Base-by-base conservation (phyloP, 1,139 yeast genomes). In the Suhomyces bokatorum region DNA sequence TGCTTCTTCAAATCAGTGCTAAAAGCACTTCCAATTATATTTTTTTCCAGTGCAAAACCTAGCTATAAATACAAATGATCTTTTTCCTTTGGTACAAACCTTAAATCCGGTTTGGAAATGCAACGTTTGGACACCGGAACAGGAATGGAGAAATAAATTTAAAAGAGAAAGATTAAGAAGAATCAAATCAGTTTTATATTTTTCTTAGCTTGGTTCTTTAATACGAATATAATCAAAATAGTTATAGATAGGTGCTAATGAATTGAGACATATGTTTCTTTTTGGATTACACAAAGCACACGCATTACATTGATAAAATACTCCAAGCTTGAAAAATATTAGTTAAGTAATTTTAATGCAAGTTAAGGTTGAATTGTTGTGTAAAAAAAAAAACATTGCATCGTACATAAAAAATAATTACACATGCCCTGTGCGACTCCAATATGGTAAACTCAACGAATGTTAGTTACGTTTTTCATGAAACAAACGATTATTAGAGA, bases 331-430 rank as follows among this genome's bases (percentile, higher is more conserved):
- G 31, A 39, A 41, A 43, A 43, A 43, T 43, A 43, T 32, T 31
- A 29, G 28, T 35, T 35, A 34, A 37, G 16, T 32, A 30, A 35
- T 38, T 35, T 42, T 39, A 35, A 43, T 26, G 42, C 36, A 37
- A 38, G 32, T 36, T 39, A 40, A 44, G 43, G 44, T 38, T 35
- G 34, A 32, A 36, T 16, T 13, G 34, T 37, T 32, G 34, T 28
- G 26, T 20, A 28, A 28, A 34, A 22, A 36, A n/a, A 30, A 39
- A 37, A 40, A 34, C 14, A 24, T 28, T 40, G 42, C 36, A 44
- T 38, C 35, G 31, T 17, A 34, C 47, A 38, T 44, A 44, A 40
- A 44, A 34, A 44, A 44, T 44, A 44, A 40, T 44, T 40, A 44
- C 31, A 44, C 24, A 17, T 30, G 31, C 16, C 16, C 38, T 13